phyloP scores from a whole-genome alignment of 2,329 filamentous ascomycete genomes.

The Hypoxylon rubiginosum region DNA sequence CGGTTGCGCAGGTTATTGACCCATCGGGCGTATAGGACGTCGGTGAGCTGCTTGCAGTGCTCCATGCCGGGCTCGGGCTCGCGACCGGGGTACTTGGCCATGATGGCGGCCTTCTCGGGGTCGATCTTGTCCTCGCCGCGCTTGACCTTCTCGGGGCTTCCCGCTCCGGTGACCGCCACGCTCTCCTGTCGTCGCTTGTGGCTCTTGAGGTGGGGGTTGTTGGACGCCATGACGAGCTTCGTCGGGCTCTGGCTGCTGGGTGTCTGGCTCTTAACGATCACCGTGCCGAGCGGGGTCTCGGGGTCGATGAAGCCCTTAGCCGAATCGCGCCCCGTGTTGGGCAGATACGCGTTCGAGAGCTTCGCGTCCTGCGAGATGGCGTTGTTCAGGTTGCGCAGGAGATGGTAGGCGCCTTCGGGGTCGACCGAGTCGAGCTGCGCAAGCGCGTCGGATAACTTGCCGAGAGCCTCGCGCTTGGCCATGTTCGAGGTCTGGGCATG shows the following conservation, averaged over 20 bases:
- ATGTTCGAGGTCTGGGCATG: constrained; percentile 80
- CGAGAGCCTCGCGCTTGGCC: constrained; percentile 84
- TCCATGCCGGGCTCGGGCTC: constrained; percentile 81
- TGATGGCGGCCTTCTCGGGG: constrained; percentile 62
- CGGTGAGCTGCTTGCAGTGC: constrained; percentile 88
- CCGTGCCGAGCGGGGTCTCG: constrained; percentile 66
- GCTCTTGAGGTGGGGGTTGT: constrained; percentile 87
- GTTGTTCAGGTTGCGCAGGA: constrained; percentile 83
- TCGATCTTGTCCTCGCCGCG: constrained; percentile 61
- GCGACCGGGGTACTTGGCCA: constrained; percentile 68
- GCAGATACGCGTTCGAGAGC: constrained; percentile 66
- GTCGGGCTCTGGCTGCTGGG: constrained; percentile 59
- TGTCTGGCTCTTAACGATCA: constrained; percentile 66
- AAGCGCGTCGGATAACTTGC: constrained; percentile 87
- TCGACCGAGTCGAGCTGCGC: constrained; percentile 86
- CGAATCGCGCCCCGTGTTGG: constrained; percentile 50
- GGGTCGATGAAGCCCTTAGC: constrained; percentile 46
- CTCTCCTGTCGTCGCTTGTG: constrained; percentile 75
- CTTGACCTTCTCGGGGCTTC: constrained; percentile 47
- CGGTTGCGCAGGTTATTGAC: constrained; percentile 82
- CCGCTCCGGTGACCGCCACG: constrained; percentile 48
- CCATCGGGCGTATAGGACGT: constrained; percentile 93
- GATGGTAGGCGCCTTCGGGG: constrained; percentile 88
- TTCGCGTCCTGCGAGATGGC: constrained; percentile 78
- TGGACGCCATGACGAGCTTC: constrained; percentile 83